Conservation (phyloP, 306 rosid genomes). For the Carpinus viminea region DNA sequence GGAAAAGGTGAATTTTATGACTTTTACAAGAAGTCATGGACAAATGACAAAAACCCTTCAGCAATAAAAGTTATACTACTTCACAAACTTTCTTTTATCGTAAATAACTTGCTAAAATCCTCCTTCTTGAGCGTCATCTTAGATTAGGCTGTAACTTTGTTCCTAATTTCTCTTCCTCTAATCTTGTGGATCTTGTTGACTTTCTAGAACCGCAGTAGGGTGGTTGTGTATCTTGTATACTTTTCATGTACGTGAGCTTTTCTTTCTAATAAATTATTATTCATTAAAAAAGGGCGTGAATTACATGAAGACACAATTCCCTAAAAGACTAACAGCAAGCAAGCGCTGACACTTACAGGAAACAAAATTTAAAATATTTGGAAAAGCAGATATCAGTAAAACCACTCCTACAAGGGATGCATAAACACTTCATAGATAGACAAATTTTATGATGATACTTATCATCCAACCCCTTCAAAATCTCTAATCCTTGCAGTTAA, state of each 20-base stretch:
- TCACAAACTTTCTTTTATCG: neutral
- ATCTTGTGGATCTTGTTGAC: no score
- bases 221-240: no score
- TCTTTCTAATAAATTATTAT: no score
- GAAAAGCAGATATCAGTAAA: neutral
- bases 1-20: neutral
- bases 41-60: neutral
- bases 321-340: neutral
- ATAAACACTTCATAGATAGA: neutral
- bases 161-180: no score
- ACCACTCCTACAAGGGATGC: constrained; percentile 1
- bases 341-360: neutral
- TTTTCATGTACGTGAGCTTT: no score
- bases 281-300: no score
- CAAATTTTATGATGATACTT: neutral
- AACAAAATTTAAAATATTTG: neutral
- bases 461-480: neutral
- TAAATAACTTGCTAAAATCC: neutral
- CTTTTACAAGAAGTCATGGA: neutral
- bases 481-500: no score
- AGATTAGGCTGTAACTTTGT: no score
- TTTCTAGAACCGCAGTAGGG: no score
- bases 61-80: neutral
- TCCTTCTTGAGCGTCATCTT: no score
- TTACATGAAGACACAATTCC: neutral